Evolutionary conservation across 2,329 filamentous ascomycete species (phyloP), one percentile per base, ranked within the genome.

Genomic region (Helotiales sp.): DNA sequence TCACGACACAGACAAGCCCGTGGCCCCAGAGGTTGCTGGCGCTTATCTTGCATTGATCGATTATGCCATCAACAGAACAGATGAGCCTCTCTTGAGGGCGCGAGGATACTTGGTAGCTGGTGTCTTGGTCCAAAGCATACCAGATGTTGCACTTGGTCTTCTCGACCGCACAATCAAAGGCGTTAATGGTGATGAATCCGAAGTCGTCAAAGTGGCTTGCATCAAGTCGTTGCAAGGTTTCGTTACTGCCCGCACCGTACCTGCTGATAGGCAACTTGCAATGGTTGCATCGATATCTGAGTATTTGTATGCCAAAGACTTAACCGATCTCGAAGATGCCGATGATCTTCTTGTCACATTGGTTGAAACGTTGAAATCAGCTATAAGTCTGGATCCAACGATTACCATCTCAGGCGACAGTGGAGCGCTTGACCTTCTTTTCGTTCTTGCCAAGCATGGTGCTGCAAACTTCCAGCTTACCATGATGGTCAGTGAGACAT

Each of bases 271-370:
- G 46, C 92, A 96, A 70, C 68, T 76, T 1, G 74, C 80, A 5
- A 82, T 88, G 49, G 80, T 89, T 59, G 74, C 76, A 1, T 79
- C 85, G 22, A 79, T 91, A 38, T 83, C 83, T 1, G 80, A 88
- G 33, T 99, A 93, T 74, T 82, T 98, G 65, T 83, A 87, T 44
- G 78, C 82, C 15, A 92, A 93, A 71, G 92, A 97, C 68, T 80
- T 95, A 49, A 84, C 83, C 52, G 93, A 97, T 17, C 82, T 96
- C 48, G 86, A 89, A 54, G 93, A 97, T 62, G 90, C 90, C 10
- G 93, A 98, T 66, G 95, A 99, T 72, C 83, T 98, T 54, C 86
- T 97, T 64, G 90, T 96, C 13, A 93, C 93, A 0, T 79, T 99
- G 30, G 89, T 93, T 5, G 92, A 97, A 74, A 89, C 93, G 0